phyloP scores from a whole-genome alignment of 768 basidiomycete species.

The Galerina marginata region DNA sequence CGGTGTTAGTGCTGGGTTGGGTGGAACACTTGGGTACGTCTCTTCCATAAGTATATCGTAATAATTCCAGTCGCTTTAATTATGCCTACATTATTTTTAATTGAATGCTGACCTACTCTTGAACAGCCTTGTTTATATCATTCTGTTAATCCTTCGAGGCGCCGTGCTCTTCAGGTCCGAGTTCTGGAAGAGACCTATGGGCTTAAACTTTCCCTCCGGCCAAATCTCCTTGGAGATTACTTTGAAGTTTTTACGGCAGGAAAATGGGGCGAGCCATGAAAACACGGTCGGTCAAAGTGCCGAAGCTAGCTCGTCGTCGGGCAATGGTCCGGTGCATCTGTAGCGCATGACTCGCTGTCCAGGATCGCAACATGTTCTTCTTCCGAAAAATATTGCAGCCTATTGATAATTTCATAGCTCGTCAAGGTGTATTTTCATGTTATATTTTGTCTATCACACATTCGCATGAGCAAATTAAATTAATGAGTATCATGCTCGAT shows the following conservation, averaged over 20 bases:
- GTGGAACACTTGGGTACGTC: background rate
- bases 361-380: too few relatives aligned
- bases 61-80: too few relatives aligned
- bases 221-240: background rate
- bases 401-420: too few relatives aligned
- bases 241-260: background rate
- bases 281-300: background rate
- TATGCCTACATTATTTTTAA: background rate
- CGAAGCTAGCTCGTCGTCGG: too few relatives aligned
- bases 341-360: too few relatives aligned
- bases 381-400: too few relatives aligned
- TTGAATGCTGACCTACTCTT: background rate
- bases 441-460: too few relatives aligned
- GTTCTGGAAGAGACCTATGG: conserved; percentile 3
- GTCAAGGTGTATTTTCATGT: too few relatives aligned
- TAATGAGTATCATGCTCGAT: too few relatives aligned
- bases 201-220: background rate
- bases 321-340: too few relatives aligned
- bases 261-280: background rate
- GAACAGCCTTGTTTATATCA: background rate
- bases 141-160: background rate
- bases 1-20: background rate
- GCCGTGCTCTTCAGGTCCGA: background rate
- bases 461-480: too few relatives aligned
- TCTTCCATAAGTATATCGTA: background rate